Evolutionary conservation across 805 yeast species (phyloP).

Genomic region (Myxozyma kluyveri): DNA sequence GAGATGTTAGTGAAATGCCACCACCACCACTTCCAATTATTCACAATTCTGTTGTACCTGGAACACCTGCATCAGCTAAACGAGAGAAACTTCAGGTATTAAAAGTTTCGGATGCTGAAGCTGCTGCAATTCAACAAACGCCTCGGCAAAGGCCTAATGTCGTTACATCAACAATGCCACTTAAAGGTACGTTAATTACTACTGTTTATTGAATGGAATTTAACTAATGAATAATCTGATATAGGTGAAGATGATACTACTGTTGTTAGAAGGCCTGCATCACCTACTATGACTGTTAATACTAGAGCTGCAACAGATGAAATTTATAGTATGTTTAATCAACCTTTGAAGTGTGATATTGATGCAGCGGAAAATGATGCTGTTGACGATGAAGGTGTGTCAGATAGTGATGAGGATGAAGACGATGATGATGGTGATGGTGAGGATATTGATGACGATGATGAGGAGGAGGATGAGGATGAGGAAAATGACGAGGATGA

Average conservation of each 20-base stretch:
- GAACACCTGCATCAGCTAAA: neutral
- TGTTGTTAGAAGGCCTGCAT: conserved; percentile 41
- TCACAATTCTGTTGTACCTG: too few relatives aligned
- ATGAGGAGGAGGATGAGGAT: conserved; percentile 20
- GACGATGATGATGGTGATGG: conserved; percentile 28
- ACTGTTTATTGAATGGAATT: neutral
- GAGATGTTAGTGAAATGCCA: neutral
- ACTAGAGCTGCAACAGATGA: conserved; percentile 75
- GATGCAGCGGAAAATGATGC: conserved; percentile 19
- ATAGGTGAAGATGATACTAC: neutral
- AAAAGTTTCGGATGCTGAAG: neutral
- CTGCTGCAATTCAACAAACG: neutral
- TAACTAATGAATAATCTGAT: neutral
- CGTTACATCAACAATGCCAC: conserved; percentile 41
- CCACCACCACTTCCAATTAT: neutral
- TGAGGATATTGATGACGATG: conserved; percentile 22
- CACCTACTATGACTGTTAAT: conserved; percentile 77
- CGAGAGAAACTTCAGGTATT: neutral
- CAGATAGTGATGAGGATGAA: conserved; percentile 31
- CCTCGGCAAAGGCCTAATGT: neutral
- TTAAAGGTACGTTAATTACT: conserved; percentile 43
- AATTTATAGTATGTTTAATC: conserved; percentile 71
- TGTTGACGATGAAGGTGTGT: conserved; percentile 28
- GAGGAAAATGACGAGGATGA: conserved; percentile 13
- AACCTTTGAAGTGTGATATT: conserved; percentile 40